These are phyloP conservation scores for Komagataella mondaviorum DNA, from an alignment of 805 yeast genomes.

Conservation along the genomic window DNA sequence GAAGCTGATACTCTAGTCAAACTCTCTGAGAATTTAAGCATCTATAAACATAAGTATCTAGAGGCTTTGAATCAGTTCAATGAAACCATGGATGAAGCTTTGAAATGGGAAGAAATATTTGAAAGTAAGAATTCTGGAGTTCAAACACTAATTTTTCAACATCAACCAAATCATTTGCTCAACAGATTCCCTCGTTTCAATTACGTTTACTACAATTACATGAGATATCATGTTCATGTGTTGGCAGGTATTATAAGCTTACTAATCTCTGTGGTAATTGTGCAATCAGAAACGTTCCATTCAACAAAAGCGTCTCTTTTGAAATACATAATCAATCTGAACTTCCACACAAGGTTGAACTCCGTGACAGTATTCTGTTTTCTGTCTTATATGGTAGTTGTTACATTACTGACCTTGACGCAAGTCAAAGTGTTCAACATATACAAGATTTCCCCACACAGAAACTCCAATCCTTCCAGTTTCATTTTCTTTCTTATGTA, in stretches of 20 bases:
- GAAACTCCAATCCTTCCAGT: constrained; percentile 61
- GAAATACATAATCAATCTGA: constrained; percentile 23
- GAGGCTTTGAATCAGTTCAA: neutral
- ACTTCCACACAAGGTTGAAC: constrained; percentile 5
- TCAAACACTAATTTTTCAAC: neutral
- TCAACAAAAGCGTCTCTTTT: constrained; percentile 53
- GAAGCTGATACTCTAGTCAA: neutral
- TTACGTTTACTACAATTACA: constrained; percentile 24
- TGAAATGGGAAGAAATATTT: neutral
- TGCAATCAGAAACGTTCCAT: constrained; percentile 68
- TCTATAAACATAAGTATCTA: neutral
- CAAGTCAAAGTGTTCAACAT: constrained; percentile 58
- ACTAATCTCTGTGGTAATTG: constrained; percentile 33
- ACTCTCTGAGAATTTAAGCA: neutral
- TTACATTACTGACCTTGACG: constrained; percentile 54
- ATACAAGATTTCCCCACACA: constrained; percentile 56
- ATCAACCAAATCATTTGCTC: neutral
- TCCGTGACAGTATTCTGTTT: constrained; percentile 15
- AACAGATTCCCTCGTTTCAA: constrained; percentile 25
- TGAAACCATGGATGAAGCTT: neutral
- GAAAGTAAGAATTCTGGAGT: neutral
- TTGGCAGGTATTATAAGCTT: constrained; percentile 27
- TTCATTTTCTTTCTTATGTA: constrained; percentile 70
- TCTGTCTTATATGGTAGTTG: constrained; percentile 50
- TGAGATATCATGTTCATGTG: constrained; percentile 34